Percentiles rank a stretch among this genome's conserved stretches.
Evolutionary conservation across 257 asterid genomes (phyloP).

Genomic region (Dorcoceras hygrometricum): DNA sequence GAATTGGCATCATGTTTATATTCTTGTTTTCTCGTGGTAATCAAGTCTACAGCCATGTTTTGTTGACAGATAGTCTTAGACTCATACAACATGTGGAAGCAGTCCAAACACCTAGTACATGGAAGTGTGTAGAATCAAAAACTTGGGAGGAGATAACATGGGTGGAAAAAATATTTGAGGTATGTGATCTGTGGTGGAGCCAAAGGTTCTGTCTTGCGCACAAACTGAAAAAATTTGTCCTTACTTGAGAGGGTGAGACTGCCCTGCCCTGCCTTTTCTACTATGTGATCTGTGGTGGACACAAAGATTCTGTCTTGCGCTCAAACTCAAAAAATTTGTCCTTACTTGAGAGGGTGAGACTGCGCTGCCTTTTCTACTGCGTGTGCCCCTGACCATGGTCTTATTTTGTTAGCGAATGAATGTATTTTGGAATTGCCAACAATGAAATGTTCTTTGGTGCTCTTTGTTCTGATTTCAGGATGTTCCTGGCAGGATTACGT

Average conservation of each 20-base stretch:
- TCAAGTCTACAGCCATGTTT: neutral
- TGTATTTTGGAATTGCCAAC: neutral
- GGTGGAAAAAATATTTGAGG: conserved; percentile 78
- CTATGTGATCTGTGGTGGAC: neutral
- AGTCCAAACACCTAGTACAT: conserved; percentile 60
- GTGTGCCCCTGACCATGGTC: neutral
- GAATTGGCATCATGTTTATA: too few relatives aligned
- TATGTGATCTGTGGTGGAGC: conserved; percentile 14
- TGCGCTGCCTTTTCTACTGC: neutral
- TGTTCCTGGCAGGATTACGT: conserved; percentile 72
- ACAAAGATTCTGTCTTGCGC: too few relatives aligned
- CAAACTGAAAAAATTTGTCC: too few relatives aligned
- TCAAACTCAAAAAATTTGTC: too few relatives aligned
- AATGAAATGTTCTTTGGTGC: conserved; percentile 2
- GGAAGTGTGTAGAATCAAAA: conserved; percentile 54
- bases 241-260: neutral
- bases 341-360: neutral
- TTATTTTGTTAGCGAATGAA: neutral
- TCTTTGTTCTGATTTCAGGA: conserved; percentile 44
- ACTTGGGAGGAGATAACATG: conserved; percentile 65
- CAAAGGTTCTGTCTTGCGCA: too few relatives aligned
- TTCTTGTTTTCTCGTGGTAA: neutral
- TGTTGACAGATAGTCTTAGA: conserved; percentile 68
- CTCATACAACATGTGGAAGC: conserved; percentile 76
- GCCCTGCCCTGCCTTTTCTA: neutral